Percentiles rank a stretch among this genome's conserved stretches.
These are phyloP conservation scores for Hanseniaspora gamundiae DNA, from an alignment of 1,139 yeast genomes.

Conservation along the genomic window DNA sequence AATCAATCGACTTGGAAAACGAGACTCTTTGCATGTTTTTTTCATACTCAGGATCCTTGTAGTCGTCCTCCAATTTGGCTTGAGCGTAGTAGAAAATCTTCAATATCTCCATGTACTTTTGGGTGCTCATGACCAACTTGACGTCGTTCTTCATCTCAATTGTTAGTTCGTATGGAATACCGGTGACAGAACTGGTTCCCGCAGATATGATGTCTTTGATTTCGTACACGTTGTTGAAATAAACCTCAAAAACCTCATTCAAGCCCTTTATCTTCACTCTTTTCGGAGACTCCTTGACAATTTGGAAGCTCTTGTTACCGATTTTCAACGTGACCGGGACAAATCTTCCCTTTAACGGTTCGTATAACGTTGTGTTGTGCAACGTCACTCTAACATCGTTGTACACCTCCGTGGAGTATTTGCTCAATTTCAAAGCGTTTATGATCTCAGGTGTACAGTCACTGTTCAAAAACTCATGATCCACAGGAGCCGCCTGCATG, in stretches of 20 bases:
- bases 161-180: slow-evolving; percentile 45
- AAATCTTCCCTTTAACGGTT: slow-evolving; percentile 30
- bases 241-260: slow-evolving; percentile 14
- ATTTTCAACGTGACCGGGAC: slow-evolving; percentile 51
- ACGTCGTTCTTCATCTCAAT: slow-evolving; percentile 36
- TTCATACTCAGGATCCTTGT: slow-evolving; percentile 14
- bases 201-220: slow-evolving; percentile 43
- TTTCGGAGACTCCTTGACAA: slow-evolving; percentile 31
- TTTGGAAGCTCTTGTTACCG: slow-evolving; percentile 59
- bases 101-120: slow-evolving; percentile 55
- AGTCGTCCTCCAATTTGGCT: slow-evolving; percentile 35
- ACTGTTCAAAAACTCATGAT: slow-evolving; percentile 29
- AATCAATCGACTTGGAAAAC: background rate
- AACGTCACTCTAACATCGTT: slow-evolving; percentile 45
- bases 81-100: slow-evolving; percentile 55
- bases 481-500: slow-evolving; percentile 13
- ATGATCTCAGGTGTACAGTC: slow-evolving; percentile 39
- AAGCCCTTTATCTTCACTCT: slow-evolving; percentile 26
- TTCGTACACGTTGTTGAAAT: slow-evolving; percentile 43
- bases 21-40: background rate
- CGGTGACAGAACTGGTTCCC: slow-evolving; percentile 38
- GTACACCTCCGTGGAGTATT: slow-evolving; percentile 26
- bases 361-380: slow-evolving; percentile 30
- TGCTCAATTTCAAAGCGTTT: slow-evolving; percentile 38
- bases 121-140: slow-evolving; percentile 41